Evolutionary conservation across 805 yeast genomes (phyloP).

Genomic region (baker's yeast (Saccharomyces cerevisiae)): DNA sequence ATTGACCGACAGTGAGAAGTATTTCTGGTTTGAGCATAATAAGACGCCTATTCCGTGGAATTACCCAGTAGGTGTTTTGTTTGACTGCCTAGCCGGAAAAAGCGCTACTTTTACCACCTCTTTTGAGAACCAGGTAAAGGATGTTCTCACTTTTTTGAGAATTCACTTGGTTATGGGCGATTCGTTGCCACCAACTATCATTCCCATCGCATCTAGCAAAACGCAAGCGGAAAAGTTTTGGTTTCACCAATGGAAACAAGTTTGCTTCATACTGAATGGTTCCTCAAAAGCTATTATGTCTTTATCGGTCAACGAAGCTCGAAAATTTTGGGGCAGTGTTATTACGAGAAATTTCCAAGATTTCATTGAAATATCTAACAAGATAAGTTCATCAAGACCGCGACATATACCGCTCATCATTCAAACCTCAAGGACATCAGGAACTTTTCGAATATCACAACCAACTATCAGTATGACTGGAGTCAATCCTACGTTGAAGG

Average conservation of each 20-base stretch:
- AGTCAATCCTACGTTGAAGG: conserved; percentile 6
- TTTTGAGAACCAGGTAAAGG: conserved; percentile 1
- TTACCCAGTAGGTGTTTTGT: conserved; percentile 61
- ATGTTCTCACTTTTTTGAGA: conserved; percentile 37
- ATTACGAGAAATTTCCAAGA: conserved; percentile 17
- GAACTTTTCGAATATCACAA: conserved; percentile 3
- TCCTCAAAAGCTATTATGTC: conserved; percentile 75
- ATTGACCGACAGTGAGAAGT: conserved; percentile 14
- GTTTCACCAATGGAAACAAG: conserved; percentile 76
- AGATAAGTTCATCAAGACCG: conserved; percentile 10
- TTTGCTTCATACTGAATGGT: conserved; percentile 67
- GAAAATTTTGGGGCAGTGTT: conserved; percentile 48
- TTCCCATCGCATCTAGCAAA: conserved; percentile 34
- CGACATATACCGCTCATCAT: conserved; percentile 12
- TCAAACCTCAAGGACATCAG: neutral
- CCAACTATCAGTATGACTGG: conserved; percentile 18
- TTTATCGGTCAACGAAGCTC: conserved; percentile 55
- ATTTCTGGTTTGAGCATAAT: conserved; percentile 63
- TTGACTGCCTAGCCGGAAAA: conserved; percentile 35
- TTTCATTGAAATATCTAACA: conserved; percentile 19
- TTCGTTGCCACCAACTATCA: conserved; percentile 39
- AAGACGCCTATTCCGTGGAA: conserved; percentile 67
- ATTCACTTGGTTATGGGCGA: conserved; percentile 35
- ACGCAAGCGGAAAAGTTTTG: conserved; percentile 38
- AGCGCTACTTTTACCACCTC: neutral